Evolutionary conservation across 306 rosid genomes (phyloP), one percentile per base, ranked within the genome.

Genomic region (Alnus rubra): DNA sequence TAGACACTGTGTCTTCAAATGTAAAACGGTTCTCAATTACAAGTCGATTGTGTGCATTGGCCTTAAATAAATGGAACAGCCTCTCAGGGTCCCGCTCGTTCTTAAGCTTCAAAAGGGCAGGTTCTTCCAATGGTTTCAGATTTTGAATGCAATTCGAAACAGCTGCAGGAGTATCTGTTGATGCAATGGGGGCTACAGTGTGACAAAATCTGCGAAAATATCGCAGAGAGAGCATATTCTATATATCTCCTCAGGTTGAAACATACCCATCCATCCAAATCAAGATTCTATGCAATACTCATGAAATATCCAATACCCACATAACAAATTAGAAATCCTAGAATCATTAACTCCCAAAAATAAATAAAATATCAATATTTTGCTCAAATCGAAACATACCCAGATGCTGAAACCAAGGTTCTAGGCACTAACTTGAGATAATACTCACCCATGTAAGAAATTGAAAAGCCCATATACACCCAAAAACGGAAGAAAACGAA

Each of bases 141-240:
- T 15, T 50, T 2, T 11, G 78, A 72, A 56, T 63, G 63, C 2
- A 79, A 50, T 69, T 85, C 9, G 78, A 54, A 33, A 62, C 73
- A 35, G 73, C 56, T 5, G 73, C 59, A 15, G 80, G 8, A 42
- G 69, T 48, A 30, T 83, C 80, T 47, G 60, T 23, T 31, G 78
- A 83, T 54, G 52, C 68, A 83, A 77, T 13, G 19, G 81, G 74
- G 48, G 84, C 69, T 63, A 84, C 81, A 64, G 79, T 69, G 73
- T 78, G 79, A 75, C 81, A 84, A 82, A 92, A 77, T 88, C 91
- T 89, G 92, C 87, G 91, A 83, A 79, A 54, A 58, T 87, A 83
- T 80, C 92, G 96, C 89, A 87, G 91, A 78, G 89, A 81, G 86
- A 87, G 91, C 97, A 92, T 92, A 83, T 83, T 90, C 81, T 74